Conservation (phyloP, 306 rosid genomes). For the Cucumis cinereus region DNA sequence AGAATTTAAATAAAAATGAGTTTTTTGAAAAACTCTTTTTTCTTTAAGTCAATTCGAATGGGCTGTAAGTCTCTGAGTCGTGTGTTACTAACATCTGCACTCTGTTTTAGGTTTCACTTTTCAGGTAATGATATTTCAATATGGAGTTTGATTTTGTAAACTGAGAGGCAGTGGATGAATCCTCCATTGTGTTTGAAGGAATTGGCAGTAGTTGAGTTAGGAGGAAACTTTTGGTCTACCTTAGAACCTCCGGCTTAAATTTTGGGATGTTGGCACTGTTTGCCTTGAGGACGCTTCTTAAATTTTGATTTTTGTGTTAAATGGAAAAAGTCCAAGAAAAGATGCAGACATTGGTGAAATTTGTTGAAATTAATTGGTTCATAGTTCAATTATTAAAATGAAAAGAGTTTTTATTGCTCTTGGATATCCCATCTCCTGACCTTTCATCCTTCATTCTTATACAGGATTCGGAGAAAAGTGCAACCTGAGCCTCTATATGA, state of each 20-base stretch:
- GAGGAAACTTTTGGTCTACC: not conserved
- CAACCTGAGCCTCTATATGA: constrained; percentile 72
- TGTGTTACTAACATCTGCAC: not conserved
- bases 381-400: not conserved
- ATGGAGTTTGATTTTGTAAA: not conserved
- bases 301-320: not conserved
- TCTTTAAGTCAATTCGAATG: too few species aligned
- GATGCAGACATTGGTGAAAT: not conserved
- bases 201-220: not conserved
- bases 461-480: constrained; percentile 75
- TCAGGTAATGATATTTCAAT: not conserved
- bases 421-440: constrained; percentile 3
- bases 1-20: too few species aligned
- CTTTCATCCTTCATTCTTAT: constrained; percentile 14
- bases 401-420: not conserved
- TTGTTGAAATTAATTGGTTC: not conserved
- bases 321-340: not conserved
- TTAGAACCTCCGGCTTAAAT: not conserved
- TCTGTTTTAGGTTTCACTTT: not conserved
- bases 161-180: not conserved
- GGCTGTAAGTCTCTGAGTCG: not conserved
- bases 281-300: not conserved
- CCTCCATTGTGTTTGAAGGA: not conserved
- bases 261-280: not conserved
- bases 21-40: too few species aligned